Conservation (phyloP, 1,139 yeast genomes). For the Candida tunisiensis region DNA sequence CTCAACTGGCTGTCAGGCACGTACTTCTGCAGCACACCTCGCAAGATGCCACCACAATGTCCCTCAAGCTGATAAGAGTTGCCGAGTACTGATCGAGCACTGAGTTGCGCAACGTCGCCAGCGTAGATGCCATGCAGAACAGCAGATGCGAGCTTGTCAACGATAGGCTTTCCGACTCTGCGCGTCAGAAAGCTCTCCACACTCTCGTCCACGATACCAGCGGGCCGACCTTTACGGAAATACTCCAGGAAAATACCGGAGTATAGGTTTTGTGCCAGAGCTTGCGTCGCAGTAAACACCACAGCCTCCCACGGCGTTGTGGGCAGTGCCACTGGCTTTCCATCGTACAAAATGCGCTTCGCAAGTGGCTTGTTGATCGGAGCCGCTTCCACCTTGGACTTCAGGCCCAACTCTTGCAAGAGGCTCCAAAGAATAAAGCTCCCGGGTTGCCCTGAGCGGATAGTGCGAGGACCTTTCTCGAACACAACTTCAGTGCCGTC, state of each 20-base stretch:
- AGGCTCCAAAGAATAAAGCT: constrained; percentile 14
- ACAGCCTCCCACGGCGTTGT: constrained; percentile 9
- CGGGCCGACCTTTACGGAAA: constrained; percentile 18
- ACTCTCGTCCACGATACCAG: constrained; percentile 39
- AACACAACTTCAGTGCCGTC: constrained; percentile 9
- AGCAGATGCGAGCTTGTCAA: constrained; percentile 62
- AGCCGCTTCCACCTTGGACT: constrained; percentile 33
- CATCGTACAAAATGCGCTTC: constrained; percentile 33
- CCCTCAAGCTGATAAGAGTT: constrained; percentile 37
- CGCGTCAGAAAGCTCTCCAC: constrained; percentile 51
- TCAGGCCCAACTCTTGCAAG: constrained; percentile 27
- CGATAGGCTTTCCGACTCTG: constrained; percentile 45
- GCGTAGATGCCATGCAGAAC: constrained; percentile 83
- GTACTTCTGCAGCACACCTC: constrained; percentile 24
- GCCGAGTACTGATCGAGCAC: constrained; percentile 29
- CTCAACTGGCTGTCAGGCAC: constrained; percentile 12
- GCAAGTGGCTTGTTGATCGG: constrained; percentile 33
- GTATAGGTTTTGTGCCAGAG: constrained; percentile 24
- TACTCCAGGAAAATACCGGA: constrained; percentile 15
- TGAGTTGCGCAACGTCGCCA: constrained; percentile 54
- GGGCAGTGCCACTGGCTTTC: constrained; percentile 17
- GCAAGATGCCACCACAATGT: constrained; percentile 38
- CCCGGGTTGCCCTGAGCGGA: constrained; percentile 22
- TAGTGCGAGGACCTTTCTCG: constrained; percentile 26
- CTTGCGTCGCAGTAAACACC: constrained; percentile 12